phyloP scores from a whole-genome alignment of 2,329 filamentous ascomycete species.

The Penicillium psychrosexuale region DNA sequence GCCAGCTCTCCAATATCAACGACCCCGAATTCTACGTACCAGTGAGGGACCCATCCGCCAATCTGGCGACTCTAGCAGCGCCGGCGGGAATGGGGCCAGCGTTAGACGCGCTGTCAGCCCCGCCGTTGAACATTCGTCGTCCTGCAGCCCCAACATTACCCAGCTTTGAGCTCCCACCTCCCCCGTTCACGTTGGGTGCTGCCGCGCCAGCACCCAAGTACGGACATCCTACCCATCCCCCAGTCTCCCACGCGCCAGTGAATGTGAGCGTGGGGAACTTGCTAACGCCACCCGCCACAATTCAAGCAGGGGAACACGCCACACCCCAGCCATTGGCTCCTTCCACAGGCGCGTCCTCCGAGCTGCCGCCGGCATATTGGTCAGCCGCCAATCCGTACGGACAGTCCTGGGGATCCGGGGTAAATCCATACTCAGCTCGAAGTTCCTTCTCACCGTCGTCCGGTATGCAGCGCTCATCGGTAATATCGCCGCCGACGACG shows the following conservation, averaged over 20 bases:
- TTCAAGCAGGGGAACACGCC: slow-evolving; percentile 49
- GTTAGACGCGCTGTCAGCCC: slow-evolving; percentile 58
- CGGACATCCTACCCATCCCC: slow-evolving; percentile 31
- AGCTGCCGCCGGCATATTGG: slow-evolving; percentile 57
- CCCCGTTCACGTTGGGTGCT: slow-evolving; percentile 46
- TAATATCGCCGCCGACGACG: slow-evolving; percentile 57
- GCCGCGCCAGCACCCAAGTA: slow-evolving; percentile 52
- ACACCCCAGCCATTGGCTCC: slow-evolving; percentile 51
- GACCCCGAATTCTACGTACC: slow-evolving; percentile 40
- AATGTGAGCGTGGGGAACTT: slow-evolving; percentile 59
- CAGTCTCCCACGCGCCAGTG: slow-evolving; percentile 42
- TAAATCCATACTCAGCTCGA: slow-evolving; percentile 45
- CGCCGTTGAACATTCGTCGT: slow-evolving; percentile 68
- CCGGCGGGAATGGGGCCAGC: slow-evolving; percentile 62
- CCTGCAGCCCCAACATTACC: slow-evolving; percentile 67
- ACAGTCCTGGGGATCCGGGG: slow-evolving; percentile 45
- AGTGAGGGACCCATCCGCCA: slow-evolving; percentile 47
- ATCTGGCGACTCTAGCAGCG: slow-evolving; percentile 62
- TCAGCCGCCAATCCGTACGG: slow-evolving; percentile 58
- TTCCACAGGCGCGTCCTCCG: slow-evolving; percentile 45
- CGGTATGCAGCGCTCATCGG: slow-evolving; percentile 52
- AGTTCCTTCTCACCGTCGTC: slow-evolving; percentile 59
- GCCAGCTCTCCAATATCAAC: slow-evolving; percentile 24
- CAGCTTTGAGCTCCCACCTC: slow-evolving; percentile 66
- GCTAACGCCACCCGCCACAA: slow-evolving; percentile 59